phyloP scores from a whole-genome alignment of 2,329 filamentous ascomycete genomes.

The Stemphylium lycopersici region DNA sequence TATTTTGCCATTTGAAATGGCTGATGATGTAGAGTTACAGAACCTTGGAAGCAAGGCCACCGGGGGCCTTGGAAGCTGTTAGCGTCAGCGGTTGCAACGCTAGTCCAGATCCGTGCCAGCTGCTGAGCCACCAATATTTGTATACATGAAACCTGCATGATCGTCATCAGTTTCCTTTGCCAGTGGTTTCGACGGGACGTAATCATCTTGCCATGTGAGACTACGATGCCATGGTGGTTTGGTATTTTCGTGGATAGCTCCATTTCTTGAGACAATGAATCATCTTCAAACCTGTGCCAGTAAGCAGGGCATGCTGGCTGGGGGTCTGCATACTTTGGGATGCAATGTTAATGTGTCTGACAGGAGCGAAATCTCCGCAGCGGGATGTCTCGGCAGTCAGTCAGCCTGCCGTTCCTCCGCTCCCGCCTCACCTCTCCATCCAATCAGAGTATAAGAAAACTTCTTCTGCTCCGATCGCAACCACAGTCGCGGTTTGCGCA shows the following conservation, averaged over 20 bases:
- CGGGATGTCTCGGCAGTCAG: conserved; percentile 29
- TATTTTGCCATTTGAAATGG: conserved; percentile 14
- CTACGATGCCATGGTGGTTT: conserved; percentile 5
- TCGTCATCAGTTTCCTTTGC: conserved; percentile 28
- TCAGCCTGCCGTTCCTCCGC: conserved; percentile 14
- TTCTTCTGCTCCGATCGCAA: conserved; percentile 13
- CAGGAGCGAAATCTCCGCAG: conserved; percentile 21
- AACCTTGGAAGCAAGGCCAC: not conserved
- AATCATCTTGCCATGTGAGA: conserved; percentile 31
- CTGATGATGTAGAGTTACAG: conserved; percentile 18
- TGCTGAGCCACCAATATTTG: conserved; percentile 47
- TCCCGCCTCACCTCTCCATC: conserved; percentile 11
- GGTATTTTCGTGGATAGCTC: conserved; percentile 22
- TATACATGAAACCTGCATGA: conserved; percentile 48
- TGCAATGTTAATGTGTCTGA: conserved; percentile 9
- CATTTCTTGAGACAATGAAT: conserved; percentile 10
- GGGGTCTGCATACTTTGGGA: not conserved
- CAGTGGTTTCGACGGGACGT: conserved; percentile 26
- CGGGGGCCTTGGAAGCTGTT: not conserved
- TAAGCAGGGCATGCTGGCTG: conserved; percentile 14
- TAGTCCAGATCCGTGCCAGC: conserved; percentile 25
- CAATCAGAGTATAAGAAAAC: conserved; percentile 21
- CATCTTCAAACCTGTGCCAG: conserved; percentile 10
- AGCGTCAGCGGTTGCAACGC: conserved; percentile 13
- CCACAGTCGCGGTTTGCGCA: conserved; percentile 12